Evolutionary conservation across 129 eudicot species (phyloP).

Genomic region (Scalesia atractyloides): DNA sequence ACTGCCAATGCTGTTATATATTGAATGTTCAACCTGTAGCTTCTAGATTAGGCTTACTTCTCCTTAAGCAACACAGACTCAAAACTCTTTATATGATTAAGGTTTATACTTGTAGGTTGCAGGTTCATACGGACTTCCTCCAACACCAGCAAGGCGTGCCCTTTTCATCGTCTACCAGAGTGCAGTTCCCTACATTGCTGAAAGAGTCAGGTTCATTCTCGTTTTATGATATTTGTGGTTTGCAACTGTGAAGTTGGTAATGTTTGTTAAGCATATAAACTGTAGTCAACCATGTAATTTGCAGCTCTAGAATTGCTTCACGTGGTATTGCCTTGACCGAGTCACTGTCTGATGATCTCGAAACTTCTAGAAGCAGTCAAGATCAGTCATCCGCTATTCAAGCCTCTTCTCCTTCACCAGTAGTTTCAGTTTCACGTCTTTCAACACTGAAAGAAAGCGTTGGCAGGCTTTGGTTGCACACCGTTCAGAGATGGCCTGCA

Average conservation of each 20-base stretch:
- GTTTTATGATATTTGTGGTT: background rate
- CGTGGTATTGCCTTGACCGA: slow-evolving; percentile 82
- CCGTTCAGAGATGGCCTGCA: slow-evolving; percentile 88
- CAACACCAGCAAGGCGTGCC: slow-evolving; percentile 96
- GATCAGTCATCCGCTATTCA: slow-evolving; percentile 32
- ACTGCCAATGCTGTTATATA: slow-evolving; percentile 13
- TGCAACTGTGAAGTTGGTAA: slow-evolving; percentile 19
- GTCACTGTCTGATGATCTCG: slow-evolving; percentile 58
- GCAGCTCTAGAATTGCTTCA: slow-evolving; percentile 95
- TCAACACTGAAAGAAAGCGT: slow-evolving; percentile 65
- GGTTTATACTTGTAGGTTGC: slow-evolving; percentile 65
- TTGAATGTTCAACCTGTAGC: slow-evolving; percentile 23
- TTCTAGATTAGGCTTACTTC: slow-evolving; percentile 10
- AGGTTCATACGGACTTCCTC: slow-evolving; percentile 89
- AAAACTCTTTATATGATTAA: background rate
- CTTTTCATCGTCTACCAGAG: slow-evolving; percentile 90
- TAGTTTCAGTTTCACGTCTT: slow-evolving; percentile 43
- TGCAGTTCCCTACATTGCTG: slow-evolving; percentile 95
- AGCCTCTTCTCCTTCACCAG: slow-evolving; percentile 50
- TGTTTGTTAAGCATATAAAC: slow-evolving; percentile 1
- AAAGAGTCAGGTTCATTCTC: slow-evolving; percentile 72
- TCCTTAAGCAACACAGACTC: background rate
- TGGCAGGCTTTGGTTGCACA: slow-evolving; percentile 48
- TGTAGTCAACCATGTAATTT: slow-evolving; percentile 22
- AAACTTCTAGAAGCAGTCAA: slow-evolving; percentile 41